Evolutionary conservation across 495 filamentous ascomycete genomes (phyloP), one percentile per base, ranked within the genome.

Genomic region (Annulohypoxylon bovei): DNA sequence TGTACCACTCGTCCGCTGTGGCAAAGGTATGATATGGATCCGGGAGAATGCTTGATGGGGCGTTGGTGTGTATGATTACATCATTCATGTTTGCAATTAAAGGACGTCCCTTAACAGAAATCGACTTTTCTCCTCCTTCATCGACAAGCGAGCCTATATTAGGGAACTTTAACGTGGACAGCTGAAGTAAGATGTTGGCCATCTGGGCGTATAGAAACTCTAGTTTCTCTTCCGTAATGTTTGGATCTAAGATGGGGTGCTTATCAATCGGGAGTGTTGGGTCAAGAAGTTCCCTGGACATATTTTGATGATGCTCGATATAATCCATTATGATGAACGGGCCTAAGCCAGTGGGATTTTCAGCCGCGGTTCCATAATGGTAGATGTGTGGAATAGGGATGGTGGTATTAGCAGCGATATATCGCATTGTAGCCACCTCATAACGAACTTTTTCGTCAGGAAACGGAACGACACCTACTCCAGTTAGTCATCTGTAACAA

Each of bases 281-380:
- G 1, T 70, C 78, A 0, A 68, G 62, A 0, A 84, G 75, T 6
- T 70, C 69, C 6, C 75, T 56, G n/a, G 66, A 70, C 57, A 84
- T 75, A 6, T 49, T 75, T 16, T 49, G 55, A 4, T 73, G 30
- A 62, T 83, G 73, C 6, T 80, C 67, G 22, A 84, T 72, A 64
- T 82, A 82, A 11, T 83, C 78, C 75, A 84, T 82, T 40, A 85
- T 81, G 39, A 86, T 81, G 68, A 83, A 86, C 1, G 83, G 81
- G 6, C 81, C 77, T 42, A 84, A 33, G 1, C 74, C 68, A 6
- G 61, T 65, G 1, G 77, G 75, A 30, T 76, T 76, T 52, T 78
- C 70, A 1, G 56, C 70, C 22, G 74, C 70, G 4, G 65, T 72
- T 4, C 76, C 79, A 44, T 67, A 81, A 55, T 77, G 72, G 16